Evolutionary conservation across 2,329 filamentous ascomycete genomes (phyloP).

Genomic region (Colletotrichum sojae): DNA sequence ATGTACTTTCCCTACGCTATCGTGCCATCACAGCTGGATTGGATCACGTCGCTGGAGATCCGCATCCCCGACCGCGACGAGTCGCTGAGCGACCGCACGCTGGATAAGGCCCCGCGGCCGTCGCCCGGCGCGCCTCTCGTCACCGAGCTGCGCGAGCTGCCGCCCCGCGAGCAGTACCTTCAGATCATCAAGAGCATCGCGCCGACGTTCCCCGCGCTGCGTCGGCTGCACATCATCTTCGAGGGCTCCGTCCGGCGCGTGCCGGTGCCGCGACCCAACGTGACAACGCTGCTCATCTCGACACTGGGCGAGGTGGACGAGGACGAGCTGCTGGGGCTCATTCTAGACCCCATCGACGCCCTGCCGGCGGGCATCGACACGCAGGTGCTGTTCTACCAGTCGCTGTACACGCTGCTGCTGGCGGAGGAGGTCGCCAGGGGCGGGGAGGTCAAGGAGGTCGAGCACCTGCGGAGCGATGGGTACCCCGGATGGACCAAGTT

Average conservation of each 20-base stretch:
- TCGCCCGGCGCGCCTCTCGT: constrained; percentile 17
- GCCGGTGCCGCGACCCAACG: constrained; percentile 35
- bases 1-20: constrained; percentile 38
- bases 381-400: constrained; percentile 38
- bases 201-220: constrained; percentile 37
- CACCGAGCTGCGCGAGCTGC: constrained; percentile 18
- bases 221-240: constrained; percentile 37
- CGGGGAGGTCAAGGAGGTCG: constrained; percentile 31
- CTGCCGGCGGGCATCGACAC: constrained; percentile 27
- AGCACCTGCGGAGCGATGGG: constrained; percentile 34
- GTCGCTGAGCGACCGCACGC: constrained; percentile 31
- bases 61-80: constrained; percentile 39
- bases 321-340: constrained; percentile 22
- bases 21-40: constrained; percentile 17
- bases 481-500: constrained; percentile 40
- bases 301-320: constrained; percentile 36
- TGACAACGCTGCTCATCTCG: constrained; percentile 37
- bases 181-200: constrained; percentile 28
- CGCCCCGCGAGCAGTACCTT: constrained; percentile 32
- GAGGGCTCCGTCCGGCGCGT: constrained; percentile 39
- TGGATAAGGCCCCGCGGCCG: constrained; percentile 32
- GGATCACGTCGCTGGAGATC: constrained; percentile 42
- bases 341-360: constrained; percentile 34
- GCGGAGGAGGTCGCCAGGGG: constrained; percentile 9
- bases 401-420: constrained; percentile 35